Evolutionary conservation across 805 yeast genomes (phyloP).

Genomic region (Priceomyces castillae): DNA sequence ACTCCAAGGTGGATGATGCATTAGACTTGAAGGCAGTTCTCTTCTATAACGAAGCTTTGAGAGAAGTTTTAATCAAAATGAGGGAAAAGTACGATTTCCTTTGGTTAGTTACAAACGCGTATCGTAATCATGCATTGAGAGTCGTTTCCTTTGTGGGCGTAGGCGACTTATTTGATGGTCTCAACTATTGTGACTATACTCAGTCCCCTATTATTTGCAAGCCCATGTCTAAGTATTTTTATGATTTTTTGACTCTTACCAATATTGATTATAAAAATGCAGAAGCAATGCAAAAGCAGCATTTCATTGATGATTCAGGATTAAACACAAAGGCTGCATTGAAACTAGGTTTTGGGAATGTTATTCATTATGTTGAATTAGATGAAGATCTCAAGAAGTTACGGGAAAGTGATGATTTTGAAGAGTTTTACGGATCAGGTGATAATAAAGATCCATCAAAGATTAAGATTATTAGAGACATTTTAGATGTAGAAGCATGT

Average conservation of each 20-base stretch:
- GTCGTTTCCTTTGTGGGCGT: conserved; percentile 77
- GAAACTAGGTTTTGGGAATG: conserved; percentile 66
- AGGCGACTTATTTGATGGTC: conserved; percentile 92
- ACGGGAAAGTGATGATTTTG: conserved; percentile 24
- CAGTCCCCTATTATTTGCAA: conserved; percentile 73
- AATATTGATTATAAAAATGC: conserved; percentile 41
- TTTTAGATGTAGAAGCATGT: conserved; percentile 27
- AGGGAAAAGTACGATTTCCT: conserved; percentile 58
- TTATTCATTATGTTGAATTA: conserved; percentile 73
- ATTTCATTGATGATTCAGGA: conserved; percentile 83
- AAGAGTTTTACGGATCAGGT: conserved; percentile 33
- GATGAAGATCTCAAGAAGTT: conserved; percentile 49
- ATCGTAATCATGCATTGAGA: conserved; percentile 82
- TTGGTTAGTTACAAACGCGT: conserved; percentile 96
- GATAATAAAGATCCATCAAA: conserved; percentile 25
- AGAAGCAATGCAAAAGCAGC: conserved; percentile 48
- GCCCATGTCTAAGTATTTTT: conserved; percentile 75
- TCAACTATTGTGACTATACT: conserved; percentile 87
- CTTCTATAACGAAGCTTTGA: conserved; percentile 53
- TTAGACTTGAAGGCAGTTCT: conserved; percentile 81
- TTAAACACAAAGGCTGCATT: conserved; percentile 74
- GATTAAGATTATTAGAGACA: conserved; percentile 31
- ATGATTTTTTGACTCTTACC: conserved; percentile 62
- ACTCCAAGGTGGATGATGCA: conserved; percentile 86
- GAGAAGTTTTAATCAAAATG: conserved; percentile 50